Evolutionary conservation across 805 yeast species (phyloP), one percentile per base, ranked within the genome.

Genomic region (Ogataea nitratoaversa): DNA sequence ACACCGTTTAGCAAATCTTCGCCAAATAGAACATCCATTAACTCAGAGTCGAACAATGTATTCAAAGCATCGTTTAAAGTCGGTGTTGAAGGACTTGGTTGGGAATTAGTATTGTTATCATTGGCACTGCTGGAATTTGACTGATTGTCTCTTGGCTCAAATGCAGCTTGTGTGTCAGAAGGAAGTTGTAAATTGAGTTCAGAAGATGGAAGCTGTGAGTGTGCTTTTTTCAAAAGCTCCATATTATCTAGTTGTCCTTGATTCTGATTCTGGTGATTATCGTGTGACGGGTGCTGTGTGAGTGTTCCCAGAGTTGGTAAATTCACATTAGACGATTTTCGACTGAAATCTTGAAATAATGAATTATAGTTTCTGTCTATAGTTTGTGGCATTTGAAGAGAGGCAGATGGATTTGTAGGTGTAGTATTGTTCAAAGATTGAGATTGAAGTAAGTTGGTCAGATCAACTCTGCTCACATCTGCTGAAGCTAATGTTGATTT

Each of bases 11-110:
- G 31, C 31, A 55, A 27, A 19, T 56, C 65, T 9, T 54, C 50
- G 16, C 63, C 63, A 46, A 59, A 59, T 5, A 60, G 25, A 2
- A 56, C 59, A 38, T 60, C 63, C 58, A 60, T 59, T 19, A 60
- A 38, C 24, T 60, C 65, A 3, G 62, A 57, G 29, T 59, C 59
- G 13, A 60, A 37, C 7, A 59, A 50, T 1, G 63, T 50, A 37
- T 42, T 54, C 23, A 59, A 37, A 1, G 57, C 60, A 23, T 49
- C 50, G 27, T 53, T 51, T 17, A 47, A n/a, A 4, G 34, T 23
- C 5, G 44, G 35, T 19, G 44, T 45, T 4, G 44, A 35, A 24
- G 46, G 45, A 2, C 44, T 40, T 3, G 43, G 28, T 5, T 29
- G 19, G 8, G 31, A 7, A 29, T 16, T 29, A 9, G 29, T 9